Evolutionary conservation across 495 filamentous ascomycete genomes (phyloP).

Genomic region (Penicillium ucsense): DNA sequence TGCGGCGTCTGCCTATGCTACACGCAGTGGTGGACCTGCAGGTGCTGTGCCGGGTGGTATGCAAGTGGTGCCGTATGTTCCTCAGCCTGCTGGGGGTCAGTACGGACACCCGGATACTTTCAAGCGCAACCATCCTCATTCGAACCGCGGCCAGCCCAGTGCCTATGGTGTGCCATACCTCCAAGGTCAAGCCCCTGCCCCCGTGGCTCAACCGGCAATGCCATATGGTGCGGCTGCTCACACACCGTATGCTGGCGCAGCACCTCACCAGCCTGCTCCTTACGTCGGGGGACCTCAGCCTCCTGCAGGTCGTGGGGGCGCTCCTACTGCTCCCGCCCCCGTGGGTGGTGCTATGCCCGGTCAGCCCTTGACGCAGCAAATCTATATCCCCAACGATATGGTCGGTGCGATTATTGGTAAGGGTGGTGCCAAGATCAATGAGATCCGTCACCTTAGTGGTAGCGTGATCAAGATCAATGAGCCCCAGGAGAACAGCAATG

Average conservation of each 20-base stretch:
- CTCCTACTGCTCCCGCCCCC: constrained; percentile 49
- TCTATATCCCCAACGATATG: constrained; percentile 99
- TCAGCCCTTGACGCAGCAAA: constrained; percentile 91
- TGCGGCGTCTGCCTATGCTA: constrained; percentile 92
- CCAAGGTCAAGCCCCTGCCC: constrained; percentile 54
- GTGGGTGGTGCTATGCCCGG: constrained; percentile 70
- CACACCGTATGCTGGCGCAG: constrained; percentile 58
- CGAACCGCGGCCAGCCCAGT: constrained; percentile 54
- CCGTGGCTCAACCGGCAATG: constrained; percentile 54
- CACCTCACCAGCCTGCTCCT: constrained; percentile 66
- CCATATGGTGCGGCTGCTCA: constrained; percentile 65
- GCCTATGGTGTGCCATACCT: constrained; percentile 64
- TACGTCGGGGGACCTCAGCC: constrained; percentile 49
- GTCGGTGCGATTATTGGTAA: constrained; percentile 98
- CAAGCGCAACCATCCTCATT: constrained; percentile 54
- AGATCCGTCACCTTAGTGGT: constrained; percentile 91
- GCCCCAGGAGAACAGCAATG: constrained; percentile 97
- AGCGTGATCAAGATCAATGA: constrained; percentile 99
- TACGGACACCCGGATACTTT: constrained; percentile 87
- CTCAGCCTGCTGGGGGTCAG: constrained; percentile 82
- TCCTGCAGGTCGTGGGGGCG: constrained; percentile 39
- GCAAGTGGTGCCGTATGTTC: constrained; percentile 93
- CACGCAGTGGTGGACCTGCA: constrained; percentile 84
- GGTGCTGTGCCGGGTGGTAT: constrained; percentile 92
- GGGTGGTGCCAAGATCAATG: constrained; percentile 98